These are phyloP conservation scores for Rhynchosporium secalis DNA, from an alignment of 2,329 filamentous ascomycete genomes.

Conservation along the genomic window DNA sequence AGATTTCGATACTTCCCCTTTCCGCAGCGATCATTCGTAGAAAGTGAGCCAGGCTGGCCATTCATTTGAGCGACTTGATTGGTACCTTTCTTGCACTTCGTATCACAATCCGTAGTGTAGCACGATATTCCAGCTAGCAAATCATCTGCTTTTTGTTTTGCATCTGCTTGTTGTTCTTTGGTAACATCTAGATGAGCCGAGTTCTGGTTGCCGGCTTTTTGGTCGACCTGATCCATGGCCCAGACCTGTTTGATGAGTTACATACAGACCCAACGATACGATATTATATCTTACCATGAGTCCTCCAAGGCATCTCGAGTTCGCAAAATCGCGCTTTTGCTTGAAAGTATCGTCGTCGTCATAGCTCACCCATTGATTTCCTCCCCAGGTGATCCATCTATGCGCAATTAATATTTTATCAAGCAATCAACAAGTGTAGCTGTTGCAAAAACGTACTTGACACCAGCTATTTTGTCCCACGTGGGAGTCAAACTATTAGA, in stretches of 20 bases:
- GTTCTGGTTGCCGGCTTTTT: conserved; percentile 4
- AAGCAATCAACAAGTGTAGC: background rate
- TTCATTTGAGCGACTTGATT: conserved; percentile 37
- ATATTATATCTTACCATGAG: conserved; percentile 27
- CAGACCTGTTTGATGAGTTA: conserved; percentile 27
- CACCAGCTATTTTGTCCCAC: conserved; percentile 32
- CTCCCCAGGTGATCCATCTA: conserved; percentile 28
- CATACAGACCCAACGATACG: background rate
- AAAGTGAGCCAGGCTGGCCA: conserved; percentile 37
- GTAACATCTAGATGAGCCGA: background rate
- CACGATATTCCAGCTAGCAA: conserved; percentile 21
- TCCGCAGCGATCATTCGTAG: conserved; percentile 33
- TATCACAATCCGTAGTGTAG: conserved; percentile 36
- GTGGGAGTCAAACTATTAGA: conserved; percentile 26
- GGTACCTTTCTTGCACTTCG: conserved; percentile 34
- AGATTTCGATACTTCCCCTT: conserved; percentile 34
- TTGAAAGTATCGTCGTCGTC: conserved; percentile 37
- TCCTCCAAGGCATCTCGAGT: conserved; percentile 34
- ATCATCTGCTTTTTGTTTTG: conserved; percentile 26
- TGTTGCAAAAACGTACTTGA: conserved; percentile 14
- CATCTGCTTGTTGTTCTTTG: conserved; percentile 22
- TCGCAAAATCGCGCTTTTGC: conserved; percentile 35
- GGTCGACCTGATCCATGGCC: conserved; percentile 26
- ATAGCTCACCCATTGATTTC: conserved; percentile 39
- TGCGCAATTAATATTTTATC: too few relatives aligned